Base-by-base conservation (phyloP, 2,329 filamentous ascomycete genomes). In the Furcasterigmium sp. region DNA sequence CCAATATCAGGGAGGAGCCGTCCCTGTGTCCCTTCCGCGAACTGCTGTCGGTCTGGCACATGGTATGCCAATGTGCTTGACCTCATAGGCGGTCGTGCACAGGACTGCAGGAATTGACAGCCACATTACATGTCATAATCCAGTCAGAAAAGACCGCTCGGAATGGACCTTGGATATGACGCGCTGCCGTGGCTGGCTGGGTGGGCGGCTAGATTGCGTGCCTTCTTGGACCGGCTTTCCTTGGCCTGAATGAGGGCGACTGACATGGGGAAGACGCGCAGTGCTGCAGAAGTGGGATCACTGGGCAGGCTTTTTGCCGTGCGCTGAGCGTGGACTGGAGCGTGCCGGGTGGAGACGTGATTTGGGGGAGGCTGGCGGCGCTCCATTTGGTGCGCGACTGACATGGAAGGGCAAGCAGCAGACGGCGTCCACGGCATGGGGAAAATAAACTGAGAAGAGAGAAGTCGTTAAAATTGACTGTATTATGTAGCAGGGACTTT, bases 311-410 rank as follows among this genome's bases (percentile, higher is more conserved):
- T n/a, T n/a, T n/a, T n/a, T n/a, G n/a, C n/a, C n/a, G n/a, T n/a
- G 23, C 23, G 7, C 11, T 26, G 23, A 7, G 23, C 7, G 23
- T 26, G 23, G 23, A 26, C 23, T 26, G 23, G 20, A 30, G 38
- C 39, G 39, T 41, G 39, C 21, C n/a, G 40, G 30, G 42, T 45
- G 44, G 48, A 49, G 50, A 51, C 48, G 46, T 48, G 48, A 49
- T 49, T 52, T 45, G 20, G 42, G 41, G 46, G 48, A 51, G 50
- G 48, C 43, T 51, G 47, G 47, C 41, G 23, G 35, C 9, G 29
- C 29, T n/a, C 4, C 13, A 17, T 3, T 26, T 11, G 23, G 23
- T 7, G 11, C 23, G 23, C 23, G 23, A 26, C 23, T 7, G 23
- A 26, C 23, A 11, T n/a, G n/a, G n/a, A n/a, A n/a, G n/a, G n/a